A percentile compares a stretch with the other conserved stretches of the same genome.
phyloP scores from a whole-genome alignment of 345 rosid species.

The Moricandia moricandioides region DNA sequence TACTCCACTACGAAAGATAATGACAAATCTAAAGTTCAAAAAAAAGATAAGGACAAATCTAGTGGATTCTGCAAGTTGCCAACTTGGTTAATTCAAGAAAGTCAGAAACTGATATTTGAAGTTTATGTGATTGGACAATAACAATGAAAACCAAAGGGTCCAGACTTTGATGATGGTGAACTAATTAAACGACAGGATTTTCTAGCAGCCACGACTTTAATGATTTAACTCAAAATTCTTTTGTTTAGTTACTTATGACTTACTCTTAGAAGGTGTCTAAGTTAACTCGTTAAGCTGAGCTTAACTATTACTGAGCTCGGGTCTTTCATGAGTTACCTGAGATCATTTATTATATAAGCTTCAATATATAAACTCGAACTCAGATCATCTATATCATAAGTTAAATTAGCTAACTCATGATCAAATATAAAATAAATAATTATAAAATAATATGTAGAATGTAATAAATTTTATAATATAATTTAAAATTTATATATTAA shows the following conservation, averaged over 20 bases:
- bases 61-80: constrained; percentile 32
- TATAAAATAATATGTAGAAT: too few relatives aligned
- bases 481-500: too few relatives aligned
- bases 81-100: constrained; percentile 13
- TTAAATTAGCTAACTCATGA: too few relatives aligned
- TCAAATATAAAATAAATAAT: too few relatives aligned
- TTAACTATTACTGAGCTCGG: too few relatives aligned
- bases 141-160: not conserved
- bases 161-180: constrained; percentile 19
- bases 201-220: constrained; percentile 15
- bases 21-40: constrained; percentile 30
- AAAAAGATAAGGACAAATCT: constrained; percentile 28
- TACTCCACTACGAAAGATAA: constrained; percentile 22
- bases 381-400: too few relatives aligned
- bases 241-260: not conserved
- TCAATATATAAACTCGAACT: too few relatives aligned
- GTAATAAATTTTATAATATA: too few relatives aligned
- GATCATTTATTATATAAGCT: too few relatives aligned
- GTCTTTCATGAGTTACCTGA: too few relatives aligned
- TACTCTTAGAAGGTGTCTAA: too few relatives aligned
- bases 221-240: not conserved
- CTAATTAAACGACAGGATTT: constrained; percentile 7
- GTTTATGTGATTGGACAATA: constrained; percentile 20
- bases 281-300: too few relatives aligned
- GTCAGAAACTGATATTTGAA: not conserved